Conservation (phyloP, 192 early-diverging fungal species). For the Cladochytrium replicatum region DNA sequence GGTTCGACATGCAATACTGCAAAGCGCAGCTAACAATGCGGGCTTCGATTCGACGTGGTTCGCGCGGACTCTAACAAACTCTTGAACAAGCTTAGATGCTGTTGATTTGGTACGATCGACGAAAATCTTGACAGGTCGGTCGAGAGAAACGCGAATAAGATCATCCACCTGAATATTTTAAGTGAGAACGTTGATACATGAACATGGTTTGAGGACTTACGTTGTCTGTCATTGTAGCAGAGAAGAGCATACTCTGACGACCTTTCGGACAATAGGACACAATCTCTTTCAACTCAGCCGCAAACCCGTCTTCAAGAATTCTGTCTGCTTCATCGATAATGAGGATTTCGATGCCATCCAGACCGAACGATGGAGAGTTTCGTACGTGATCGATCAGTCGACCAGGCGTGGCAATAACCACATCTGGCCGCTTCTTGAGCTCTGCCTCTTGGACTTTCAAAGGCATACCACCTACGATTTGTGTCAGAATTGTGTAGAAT, state of each 20-base stretch:
- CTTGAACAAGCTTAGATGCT: slow-evolving; percentile 70
- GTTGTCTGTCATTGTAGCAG: slow-evolving; percentile 99
- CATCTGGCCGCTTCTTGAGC: slow-evolving; percentile 74
- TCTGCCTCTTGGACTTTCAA: slow-evolving; percentile 81
- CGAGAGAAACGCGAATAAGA: slow-evolving; percentile 84
- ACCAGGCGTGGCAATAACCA: slow-evolving; percentile 96
- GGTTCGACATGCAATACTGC: slow-evolving; percentile 65
- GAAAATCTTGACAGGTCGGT: slow-evolving; percentile 79
- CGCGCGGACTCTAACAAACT: slow-evolving; percentile 88
- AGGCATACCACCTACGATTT: slow-evolving; percentile 64
- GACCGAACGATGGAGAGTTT: slow-evolving; percentile 78
- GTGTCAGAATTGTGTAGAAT: neutral
- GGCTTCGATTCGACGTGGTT: slow-evolving; percentile 77
- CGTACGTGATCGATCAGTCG: slow-evolving; percentile 95
- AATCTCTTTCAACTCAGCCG: slow-evolving; percentile 92
- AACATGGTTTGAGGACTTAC: slow-evolving; percentile 13
- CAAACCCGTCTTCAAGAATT: slow-evolving; percentile 97
- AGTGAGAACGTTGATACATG: neutral
- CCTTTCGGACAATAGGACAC: slow-evolving; percentile 74
- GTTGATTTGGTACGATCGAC: slow-evolving; percentile 76
- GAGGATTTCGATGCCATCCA: slow-evolving; percentile 88
- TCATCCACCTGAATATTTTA: slow-evolving; percentile 53
- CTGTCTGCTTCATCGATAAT: slow-evolving; percentile 99
- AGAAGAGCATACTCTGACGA: slow-evolving; percentile 98
- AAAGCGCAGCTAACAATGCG: slow-evolving; percentile 77